Evolutionary conservation across 805 yeast genomes (phyloP).

Genomic region (Kazachstania psychrophila): DNA sequence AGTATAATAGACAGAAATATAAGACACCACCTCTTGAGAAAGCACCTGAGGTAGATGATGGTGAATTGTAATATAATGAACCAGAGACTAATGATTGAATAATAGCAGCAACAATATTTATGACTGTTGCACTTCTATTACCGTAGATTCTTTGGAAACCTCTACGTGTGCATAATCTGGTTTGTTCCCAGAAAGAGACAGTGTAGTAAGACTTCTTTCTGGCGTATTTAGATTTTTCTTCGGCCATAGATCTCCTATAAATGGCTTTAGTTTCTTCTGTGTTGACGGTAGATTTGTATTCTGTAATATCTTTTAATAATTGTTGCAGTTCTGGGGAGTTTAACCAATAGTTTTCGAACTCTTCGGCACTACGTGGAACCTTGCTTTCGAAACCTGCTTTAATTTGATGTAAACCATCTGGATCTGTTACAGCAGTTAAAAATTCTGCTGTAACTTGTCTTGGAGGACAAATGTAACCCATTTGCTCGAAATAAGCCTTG

Average conservation of each 20-base stretch:
- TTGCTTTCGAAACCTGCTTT: constrained; percentile 38
- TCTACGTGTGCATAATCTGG: constrained; percentile 40
- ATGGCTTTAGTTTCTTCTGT: constrained; percentile 29
- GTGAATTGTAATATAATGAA: constrained; percentile 50
- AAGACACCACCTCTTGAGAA: constrained; percentile 58
- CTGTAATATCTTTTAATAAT: constrained; percentile 38
- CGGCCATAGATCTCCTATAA: constrained; percentile 26
- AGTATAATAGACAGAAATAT: constrained; percentile 51
- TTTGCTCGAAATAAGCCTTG: constrained; percentile 40
- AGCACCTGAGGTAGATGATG: constrained; percentile 44
- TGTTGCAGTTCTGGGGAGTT: constrained; percentile 33
- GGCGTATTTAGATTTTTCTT: constrained; percentile 23
- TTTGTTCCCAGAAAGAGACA: constrained; percentile 35
- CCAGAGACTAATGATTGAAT: constrained; percentile 52
- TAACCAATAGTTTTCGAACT: constrained; percentile 41
- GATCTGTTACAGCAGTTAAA: constrained; percentile 52
- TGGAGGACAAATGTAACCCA: constrained; percentile 51
- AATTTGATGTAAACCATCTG: constrained; percentile 34
- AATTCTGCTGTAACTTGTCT: constrained; percentile 57
- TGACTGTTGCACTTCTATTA: constrained; percentile 42
- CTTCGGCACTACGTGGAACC: constrained; percentile 51
- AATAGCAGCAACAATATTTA: constrained; percentile 27
- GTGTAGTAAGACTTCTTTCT: constrained; percentile 23
- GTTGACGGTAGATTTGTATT: constrained; percentile 19
- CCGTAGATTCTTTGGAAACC: constrained; percentile 49